Evolutionary conservation across 257 asterid genomes (phyloP).

Genomic region (Ballota nigra): DNA sequence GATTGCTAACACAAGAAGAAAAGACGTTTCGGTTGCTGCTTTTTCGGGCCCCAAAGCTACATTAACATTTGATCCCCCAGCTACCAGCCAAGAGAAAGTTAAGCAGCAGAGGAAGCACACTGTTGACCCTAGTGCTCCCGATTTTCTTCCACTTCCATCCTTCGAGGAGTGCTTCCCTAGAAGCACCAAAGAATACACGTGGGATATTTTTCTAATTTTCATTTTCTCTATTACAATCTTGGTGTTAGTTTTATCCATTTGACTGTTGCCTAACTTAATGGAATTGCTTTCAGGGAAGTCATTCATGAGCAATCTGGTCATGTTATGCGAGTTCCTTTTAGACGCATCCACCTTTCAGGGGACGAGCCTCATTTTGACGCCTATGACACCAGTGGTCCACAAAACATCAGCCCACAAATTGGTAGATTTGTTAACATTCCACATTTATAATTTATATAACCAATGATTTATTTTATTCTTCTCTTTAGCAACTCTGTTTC

Average conservation of each 20-base stretch:
- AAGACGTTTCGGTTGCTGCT: conserved; percentile 30
- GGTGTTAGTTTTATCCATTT: neutral
- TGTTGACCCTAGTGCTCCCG: conserved; percentile 84
- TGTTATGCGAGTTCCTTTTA: conserved; percentile 76
- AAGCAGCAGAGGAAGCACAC: conserved; percentile 77
- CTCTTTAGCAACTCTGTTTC: neutral
- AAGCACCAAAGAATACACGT: conserved; percentile 89
- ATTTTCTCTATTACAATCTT: neutral
- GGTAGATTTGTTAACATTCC: conserved; percentile 42
- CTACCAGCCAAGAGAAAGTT: conserved; percentile 42
- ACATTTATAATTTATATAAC: neutral
- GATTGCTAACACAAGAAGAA: conserved; percentile 25
- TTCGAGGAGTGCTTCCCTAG: conserved; percentile 92
- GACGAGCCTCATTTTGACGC: conserved; percentile 92
- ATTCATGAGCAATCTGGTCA: conserved; percentile 77
- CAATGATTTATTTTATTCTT: neutral
- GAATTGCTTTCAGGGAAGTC: conserved; percentile 64
- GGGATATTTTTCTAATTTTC: conserved; percentile 8
- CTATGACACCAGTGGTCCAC: conserved; percentile 98
- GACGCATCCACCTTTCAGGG: conserved; percentile 82
- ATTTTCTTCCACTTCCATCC: conserved; percentile 90
- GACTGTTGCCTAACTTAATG: conserved; percentile 3
- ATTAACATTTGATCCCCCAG: conserved; percentile 71
- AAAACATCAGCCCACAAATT: conserved; percentile 55
- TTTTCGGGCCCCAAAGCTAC: conserved; percentile 55